Evolutionary conservation across 2,329 filamentous ascomycete genomes (phyloP), one percentile per base, ranked within the genome.

Genomic region (Amauroascus verrucosus): DNA sequence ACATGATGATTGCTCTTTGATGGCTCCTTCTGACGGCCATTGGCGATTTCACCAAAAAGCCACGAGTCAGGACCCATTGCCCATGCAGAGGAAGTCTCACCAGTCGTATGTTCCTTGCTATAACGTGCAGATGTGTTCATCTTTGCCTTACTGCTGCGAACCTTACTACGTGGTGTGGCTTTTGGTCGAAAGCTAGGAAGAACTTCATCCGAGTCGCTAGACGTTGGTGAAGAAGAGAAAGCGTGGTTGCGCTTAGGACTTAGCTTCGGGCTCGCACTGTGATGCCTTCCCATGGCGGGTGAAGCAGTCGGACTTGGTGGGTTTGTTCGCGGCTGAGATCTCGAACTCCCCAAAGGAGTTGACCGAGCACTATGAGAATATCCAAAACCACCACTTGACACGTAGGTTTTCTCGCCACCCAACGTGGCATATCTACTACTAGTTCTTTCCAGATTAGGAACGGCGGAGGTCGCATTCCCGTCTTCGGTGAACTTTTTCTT

Each of bases 371-470:
- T 82, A 11, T 75, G 67, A 51, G 79, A 79, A 43, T 77, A 73
- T 43, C 72, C 70, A 7, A 81, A 59, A 14, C 73, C 72, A 32
- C 77, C 69, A 55, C 70, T 74, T 37, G 73, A 74, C 60, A 81
- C 72, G 53, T 77, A 77, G 0, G 76, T 82, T 58, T 73, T 78
- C 62, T 83, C 80, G 30, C 80, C 79, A 51, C 74, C 71, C 28
- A 70, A 65, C 3, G 71, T 72, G 13, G 76, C 73, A 63, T 83
- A 83, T 41, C 74, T 75, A 20, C 76, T 77, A 46, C 79, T 73
- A 6, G 70, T 66, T 40, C 80, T 73, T 72, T 78, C 47, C 65
- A 71, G 62, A 65, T 79, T 59, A 24, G 53, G 54, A 9, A 53
- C 54, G 35, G 33, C 37, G 13, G 49, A 30, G 22, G 45, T 24